Conservation (phyloP, 2,329 filamentous ascomycete genomes). For the Mollisia scopiformis region DNA sequence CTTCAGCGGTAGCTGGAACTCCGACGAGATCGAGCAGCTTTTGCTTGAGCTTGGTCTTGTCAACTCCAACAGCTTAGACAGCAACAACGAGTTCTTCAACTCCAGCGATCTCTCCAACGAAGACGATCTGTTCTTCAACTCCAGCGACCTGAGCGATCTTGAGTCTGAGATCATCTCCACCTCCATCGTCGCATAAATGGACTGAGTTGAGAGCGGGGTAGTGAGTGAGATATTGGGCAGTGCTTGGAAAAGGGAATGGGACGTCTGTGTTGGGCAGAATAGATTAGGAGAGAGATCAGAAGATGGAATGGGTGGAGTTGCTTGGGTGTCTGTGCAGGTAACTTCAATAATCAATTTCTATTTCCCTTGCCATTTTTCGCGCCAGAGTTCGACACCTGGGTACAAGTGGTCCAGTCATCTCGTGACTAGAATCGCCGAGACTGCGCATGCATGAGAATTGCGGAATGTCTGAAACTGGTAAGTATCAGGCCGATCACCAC, state of each 20-base stretch:
- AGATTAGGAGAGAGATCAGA: neutral
- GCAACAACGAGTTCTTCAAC: neutral
- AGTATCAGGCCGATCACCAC: neutral
- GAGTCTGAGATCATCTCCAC: neutral
- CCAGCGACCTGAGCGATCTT: neutral
- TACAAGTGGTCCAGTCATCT: neutral
- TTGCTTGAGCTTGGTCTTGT: conserved; percentile 11
- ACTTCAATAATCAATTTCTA: neutral
- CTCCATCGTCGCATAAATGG: neutral
- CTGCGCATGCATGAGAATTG: neutral
- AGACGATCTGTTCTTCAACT: neutral
- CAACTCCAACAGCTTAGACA: neutral
- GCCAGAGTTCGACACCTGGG: neutral
- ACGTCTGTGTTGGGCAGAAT: neutral
- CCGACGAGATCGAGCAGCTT: conserved; percentile 9
- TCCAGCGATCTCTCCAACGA: neutral
- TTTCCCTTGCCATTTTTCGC: neutral
- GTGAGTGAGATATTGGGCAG: neutral
- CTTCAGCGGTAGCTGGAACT: conserved; percentile 11
- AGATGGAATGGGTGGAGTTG: neutral
- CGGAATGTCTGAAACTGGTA: neutral
- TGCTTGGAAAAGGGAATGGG: neutral
- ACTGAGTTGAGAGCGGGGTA: neutral
- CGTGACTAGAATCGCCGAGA: neutral
- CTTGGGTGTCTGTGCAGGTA: neutral